Evolutionary conservation across 108 stramenopile species (phyloP).

Genomic region (Asterionellopsis glacialis): DNA sequence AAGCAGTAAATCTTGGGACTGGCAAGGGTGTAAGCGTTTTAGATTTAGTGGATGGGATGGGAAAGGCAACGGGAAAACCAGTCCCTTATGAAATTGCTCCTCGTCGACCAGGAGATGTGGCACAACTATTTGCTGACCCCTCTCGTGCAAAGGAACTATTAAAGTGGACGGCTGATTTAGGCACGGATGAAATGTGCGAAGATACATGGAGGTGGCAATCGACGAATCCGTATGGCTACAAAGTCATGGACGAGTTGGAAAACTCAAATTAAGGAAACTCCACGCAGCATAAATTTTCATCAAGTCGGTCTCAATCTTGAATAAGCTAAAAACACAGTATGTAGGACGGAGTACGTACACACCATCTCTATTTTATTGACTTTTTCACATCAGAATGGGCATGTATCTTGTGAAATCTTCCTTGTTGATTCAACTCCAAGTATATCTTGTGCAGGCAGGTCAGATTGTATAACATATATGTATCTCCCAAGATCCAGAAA

Average conservation of each 20-base stretch:
- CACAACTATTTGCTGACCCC: slow-evolving; percentile 90
- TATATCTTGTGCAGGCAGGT: too few relatives aligned
- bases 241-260: slow-evolving; percentile 34
- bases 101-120: slow-evolving; percentile 93
- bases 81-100: slow-evolving; percentile 88
- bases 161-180: slow-evolving; percentile 86
- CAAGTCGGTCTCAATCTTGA: too few relatives aligned
- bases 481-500: too few relatives aligned
- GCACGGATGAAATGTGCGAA: slow-evolving; percentile 90
- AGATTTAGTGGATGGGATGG: slow-evolving; percentile 94
- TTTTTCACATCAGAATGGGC: too few relatives aligned
- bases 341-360: too few relatives aligned
- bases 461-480: too few relatives aligned
- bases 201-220: slow-evolving; percentile 99
- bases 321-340: too few relatives aligned
- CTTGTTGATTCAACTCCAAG: too few relatives aligned
- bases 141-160: slow-evolving; percentile 70
- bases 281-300: too few relatives aligned
- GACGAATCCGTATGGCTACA: slow-evolving; percentile 93
- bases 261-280: background rate
- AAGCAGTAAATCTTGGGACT: slow-evolving; percentile 95
- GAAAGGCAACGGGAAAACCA: slow-evolving; percentile 76
- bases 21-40: slow-evolving; percentile 92
- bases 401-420: too few relatives aligned
- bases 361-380: too few relatives aligned